phyloP scores from a whole-genome alignment of 345 rosid species.

The Punica granatum region DNA sequence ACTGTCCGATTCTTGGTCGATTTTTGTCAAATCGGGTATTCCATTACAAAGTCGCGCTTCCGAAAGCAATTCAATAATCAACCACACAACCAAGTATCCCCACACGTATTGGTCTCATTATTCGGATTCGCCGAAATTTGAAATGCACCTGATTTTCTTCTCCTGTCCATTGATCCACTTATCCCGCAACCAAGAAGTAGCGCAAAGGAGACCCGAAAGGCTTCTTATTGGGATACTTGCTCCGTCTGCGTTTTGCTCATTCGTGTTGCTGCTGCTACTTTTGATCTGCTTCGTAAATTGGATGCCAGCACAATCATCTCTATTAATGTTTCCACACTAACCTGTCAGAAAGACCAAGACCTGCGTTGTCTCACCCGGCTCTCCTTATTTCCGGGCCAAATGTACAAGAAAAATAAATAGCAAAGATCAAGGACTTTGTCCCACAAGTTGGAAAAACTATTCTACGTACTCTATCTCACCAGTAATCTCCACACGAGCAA shows the following conservation, averaged over 20 bases:
- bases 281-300: neutral
- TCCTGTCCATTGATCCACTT: no score
- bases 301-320: neutral
- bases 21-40: neutral
- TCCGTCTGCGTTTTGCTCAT: neutral
- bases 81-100: neutral
- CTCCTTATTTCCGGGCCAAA: no score
- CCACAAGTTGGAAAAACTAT: neutral
- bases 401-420: no score
- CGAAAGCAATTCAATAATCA: neutral
- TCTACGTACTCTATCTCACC: no score
- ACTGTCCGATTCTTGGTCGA: neutral
- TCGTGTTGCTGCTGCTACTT: no score
- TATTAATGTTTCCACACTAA: neutral
- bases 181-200: neutral
- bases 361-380: neutral
- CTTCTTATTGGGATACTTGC: neutral
- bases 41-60: neutral
- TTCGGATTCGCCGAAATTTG: no score
- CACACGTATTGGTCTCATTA: neutral
- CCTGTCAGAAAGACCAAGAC: neutral
- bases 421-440: no score
- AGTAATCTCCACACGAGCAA: slow-evolving; percentile 62
- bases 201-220: neutral
- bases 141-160: no score